Evolutionary conservation across 257 asterid genomes (phyloP), one percentile per base, ranked within the genome.

Genomic region (Nicotiana otophora): DNA sequence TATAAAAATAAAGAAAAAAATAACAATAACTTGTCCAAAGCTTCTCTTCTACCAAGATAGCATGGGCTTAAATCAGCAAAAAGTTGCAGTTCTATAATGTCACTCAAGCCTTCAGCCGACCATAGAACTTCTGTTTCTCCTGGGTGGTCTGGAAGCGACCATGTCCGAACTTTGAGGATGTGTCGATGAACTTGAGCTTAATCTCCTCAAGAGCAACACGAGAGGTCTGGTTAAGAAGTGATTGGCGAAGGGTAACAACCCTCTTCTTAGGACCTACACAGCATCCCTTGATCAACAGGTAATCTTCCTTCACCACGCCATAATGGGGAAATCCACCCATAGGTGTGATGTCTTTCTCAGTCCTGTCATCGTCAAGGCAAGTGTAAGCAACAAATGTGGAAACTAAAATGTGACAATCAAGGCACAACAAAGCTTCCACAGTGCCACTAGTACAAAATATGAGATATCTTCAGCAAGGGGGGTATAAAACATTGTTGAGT

Each of bases 261-360:
- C 92, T 85, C 33, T 90, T 90, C 85, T 89, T 89, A 5, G 92
- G 91, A 3, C 92, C 92, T 17, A 90, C 92, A 67, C 88, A 81
- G 84, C 93, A 87, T 26, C 93, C 91, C 84, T 90, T 90, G 26
- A 90, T 88, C 91, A 87, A 86, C 68, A 90, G 64, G 83, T 83
- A 90, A 62, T 90, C 93, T 8, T 88, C 91, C 88, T 90, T 90
- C 48, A 88, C 93, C 11, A 90, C 88, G 69, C 91, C 92, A 14
- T 86, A 90, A 88, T 88, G 91, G 62, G 92, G 89, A 36, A 90
- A 90, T 7, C 91, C 93, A 77, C 93, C 93, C 90, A 90, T 86
- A 0, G 92, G 92, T 5, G 92, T 90, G 3, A 90, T 81, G 11
- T 88, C 93, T 64, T 90, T 90, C 76, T 88, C 93, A 55, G 91